phyloP scores from a whole-genome alignment of 2,329 filamentous ascomycete species.

The Neopestalotiopsis sp. region DNA sequence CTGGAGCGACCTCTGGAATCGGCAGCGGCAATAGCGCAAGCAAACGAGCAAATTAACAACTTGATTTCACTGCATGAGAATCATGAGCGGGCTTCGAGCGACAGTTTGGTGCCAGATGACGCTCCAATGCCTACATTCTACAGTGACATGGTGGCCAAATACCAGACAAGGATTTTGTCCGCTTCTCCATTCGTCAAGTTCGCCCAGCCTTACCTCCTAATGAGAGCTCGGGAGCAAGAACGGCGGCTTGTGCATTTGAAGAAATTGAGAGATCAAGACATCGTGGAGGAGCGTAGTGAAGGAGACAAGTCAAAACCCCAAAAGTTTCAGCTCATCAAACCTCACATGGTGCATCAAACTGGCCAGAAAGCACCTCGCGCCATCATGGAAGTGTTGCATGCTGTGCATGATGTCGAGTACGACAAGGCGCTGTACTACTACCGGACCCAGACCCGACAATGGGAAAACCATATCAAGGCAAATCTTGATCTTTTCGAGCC shows the following conservation, averaged over 20 bases:
- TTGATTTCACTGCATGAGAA: conserved; percentile 49
- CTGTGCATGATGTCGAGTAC: conserved; percentile 95
- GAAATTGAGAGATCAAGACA: conserved; percentile 78
- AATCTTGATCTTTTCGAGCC: conserved; percentile 92
- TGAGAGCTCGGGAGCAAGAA: conserved; percentile 91
- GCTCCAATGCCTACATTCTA: conserved; percentile 90
- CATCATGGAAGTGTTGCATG: conserved; percentile 91
- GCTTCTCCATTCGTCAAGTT: conserved; percentile 97
- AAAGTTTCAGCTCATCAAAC: conserved; percentile 88
- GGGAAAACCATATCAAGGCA: conserved; percentile 92
- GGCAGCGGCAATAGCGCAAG: conserved; percentile 24
- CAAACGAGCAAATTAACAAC: conserved; percentile 29
- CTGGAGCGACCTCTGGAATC: conserved; percentile 23
- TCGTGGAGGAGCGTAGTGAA: conserved; percentile 59
- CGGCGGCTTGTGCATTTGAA: conserved; percentile 82
- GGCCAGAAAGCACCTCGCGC: conserved; percentile 81
- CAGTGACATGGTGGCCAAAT: conserved; percentile 91
- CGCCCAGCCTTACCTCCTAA: conserved; percentile 89
- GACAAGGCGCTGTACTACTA: conserved; percentile 95
- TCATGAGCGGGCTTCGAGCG: conserved; percentile 50
- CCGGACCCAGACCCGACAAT: conserved; percentile 90
- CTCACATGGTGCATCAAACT: conserved; percentile 91
- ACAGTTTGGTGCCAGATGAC: conserved; percentile 73
- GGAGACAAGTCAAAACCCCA: conserved; percentile 69
- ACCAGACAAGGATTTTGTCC: conserved; percentile 90